Evolutionary conservation across 164 flowering plant genomes (phyloP), one percentile per base, ranked within the genome.

Genomic region (Aristolochia contorta): DNA sequence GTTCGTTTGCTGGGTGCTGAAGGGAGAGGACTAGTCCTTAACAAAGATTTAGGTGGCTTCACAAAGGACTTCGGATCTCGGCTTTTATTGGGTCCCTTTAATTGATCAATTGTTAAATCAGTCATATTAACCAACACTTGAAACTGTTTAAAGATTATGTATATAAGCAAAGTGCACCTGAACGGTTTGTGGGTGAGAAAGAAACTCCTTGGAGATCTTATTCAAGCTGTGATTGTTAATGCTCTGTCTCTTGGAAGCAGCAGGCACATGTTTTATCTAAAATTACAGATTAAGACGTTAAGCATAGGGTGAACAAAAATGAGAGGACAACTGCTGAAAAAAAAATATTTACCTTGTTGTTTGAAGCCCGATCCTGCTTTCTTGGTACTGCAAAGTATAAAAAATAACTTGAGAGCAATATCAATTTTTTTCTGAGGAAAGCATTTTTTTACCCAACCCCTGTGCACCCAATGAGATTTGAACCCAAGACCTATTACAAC

Each of bases 1-100:
- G 67, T 71, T 72, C 82, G 79, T 71, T 82, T 90, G 20, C 80
- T 64, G 58, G 77, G 61, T 69, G 74, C 54, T 61, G 79, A 21
- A 47, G 81, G 58, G 56, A 69, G 62, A 25, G 78, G 60, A 54
- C 54, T 67, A 30, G 52, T 62, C 62, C 63, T 77, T 57, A 71
- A 70, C 15, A 66, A 46, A 58, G 65, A 65, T 66, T 73, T 81
- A 20, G 89, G 82, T 56, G 79, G 80, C 76, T 73, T 84, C 19
- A 72, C 63, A 56, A 67, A 64, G 15, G 71, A 33, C 51, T 57
- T 75, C 16, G 61, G 58, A 33, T 57, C 79, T 58, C 78, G 74
- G 46, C 54, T 75, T 69, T 62, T 69, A 59, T 65, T 61, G 58
- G 46, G 59, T 57, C 69, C 69, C 76, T 75, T 64, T 9, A 63